Evolutionary conservation across 257 asterid genomes (phyloP).

Genomic region (Rehmannia glutinosa): DNA sequence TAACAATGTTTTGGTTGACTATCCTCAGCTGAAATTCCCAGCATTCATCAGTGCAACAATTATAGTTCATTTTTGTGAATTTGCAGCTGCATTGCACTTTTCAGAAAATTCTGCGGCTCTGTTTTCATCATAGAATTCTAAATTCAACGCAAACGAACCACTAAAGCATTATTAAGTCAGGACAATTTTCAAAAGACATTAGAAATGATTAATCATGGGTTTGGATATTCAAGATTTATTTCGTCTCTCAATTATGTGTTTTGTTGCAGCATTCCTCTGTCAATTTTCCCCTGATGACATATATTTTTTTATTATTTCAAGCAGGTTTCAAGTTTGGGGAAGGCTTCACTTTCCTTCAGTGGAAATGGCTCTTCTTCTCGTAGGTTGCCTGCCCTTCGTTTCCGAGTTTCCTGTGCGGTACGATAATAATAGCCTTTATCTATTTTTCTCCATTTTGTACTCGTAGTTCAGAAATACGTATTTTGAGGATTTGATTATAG

Average conservation of each 20-base stretch:
- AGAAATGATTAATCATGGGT: not conserved
- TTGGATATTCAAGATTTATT: not conserved
- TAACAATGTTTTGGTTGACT: not conserved
- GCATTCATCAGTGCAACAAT: not conserved
- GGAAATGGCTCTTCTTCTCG: slow-evolving; percentile 40
- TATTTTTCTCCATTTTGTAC: not conserved
- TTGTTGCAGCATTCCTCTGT: not conserved
- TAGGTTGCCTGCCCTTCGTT: slow-evolving; percentile 44
- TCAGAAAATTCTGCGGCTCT: not conserved
- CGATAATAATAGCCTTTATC: slow-evolving; percentile 4
- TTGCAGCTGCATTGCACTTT: not conserved
- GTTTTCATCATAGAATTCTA: not conserved
- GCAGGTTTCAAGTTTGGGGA: slow-evolving; percentile 37
- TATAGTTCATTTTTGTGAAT: not conserved
- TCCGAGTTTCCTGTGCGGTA: slow-evolving; percentile 65
- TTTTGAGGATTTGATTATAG: too few relatives aligned
- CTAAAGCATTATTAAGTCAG: too few relatives aligned
- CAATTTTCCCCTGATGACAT: not conserved
- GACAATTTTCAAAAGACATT: not conserved
- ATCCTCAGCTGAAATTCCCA: not conserved
- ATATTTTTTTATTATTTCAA: not conserved
- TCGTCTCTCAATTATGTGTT: not conserved
- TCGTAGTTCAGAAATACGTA: too few relatives aligned
- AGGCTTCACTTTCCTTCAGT: slow-evolving; percentile 39
- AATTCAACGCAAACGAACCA: too few relatives aligned